Evolutionary conservation across 2,329 filamentous ascomycete genomes (phyloP).

Genomic region (Colletotrichum ledebouriae): DNA sequence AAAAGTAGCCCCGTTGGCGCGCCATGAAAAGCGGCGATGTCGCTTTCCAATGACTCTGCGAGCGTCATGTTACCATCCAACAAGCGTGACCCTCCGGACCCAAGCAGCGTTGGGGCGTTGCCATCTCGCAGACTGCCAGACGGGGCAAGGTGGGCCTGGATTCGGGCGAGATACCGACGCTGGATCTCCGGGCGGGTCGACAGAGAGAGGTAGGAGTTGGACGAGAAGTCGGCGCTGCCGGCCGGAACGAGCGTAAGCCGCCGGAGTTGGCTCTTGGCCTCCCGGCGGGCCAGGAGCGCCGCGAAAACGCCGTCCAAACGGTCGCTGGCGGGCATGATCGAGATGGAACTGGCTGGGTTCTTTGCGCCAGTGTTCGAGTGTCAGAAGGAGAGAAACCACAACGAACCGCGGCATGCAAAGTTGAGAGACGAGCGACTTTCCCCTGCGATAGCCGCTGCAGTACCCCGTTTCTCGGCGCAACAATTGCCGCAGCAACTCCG

Average conservation of each 20-base stretch:
- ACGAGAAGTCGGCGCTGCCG: conserved; percentile 81
- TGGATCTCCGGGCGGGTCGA: conserved; percentile 65
- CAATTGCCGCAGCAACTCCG: conserved; percentile 36
- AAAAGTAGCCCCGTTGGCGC: conserved; percentile 64
- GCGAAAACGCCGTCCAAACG: conserved; percentile 33
- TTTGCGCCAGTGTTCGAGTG: conserved; percentile 1
- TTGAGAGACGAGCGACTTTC: conserved; percentile 20
- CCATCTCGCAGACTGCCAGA: not conserved
- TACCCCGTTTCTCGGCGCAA: conserved; percentile 30
- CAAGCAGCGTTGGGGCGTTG: conserved; percentile 56
- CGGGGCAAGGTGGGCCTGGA: conserved; percentile 45
- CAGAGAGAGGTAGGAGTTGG: conserved; percentile 85
- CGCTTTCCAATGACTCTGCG: conserved; percentile 60
- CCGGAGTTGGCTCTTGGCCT: conserved; percentile 56
- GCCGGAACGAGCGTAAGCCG: conserved; percentile 70
- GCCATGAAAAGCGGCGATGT: conserved; percentile 62
- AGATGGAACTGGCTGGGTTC: not conserved
- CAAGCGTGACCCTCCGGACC: conserved; percentile 67
- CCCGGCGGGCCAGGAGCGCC: conserved; percentile 36
- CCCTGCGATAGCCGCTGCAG: conserved; percentile 22
- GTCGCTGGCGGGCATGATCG: conserved; percentile 34
- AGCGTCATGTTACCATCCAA: conserved; percentile 64
- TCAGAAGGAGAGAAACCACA: conserved; percentile 1
- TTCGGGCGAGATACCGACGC: conserved; percentile 70
- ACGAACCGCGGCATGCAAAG: conserved; percentile 20